Percentiles rank a stretch among this genome's conserved stretches.
phyloP scores from a whole-genome alignment of 768 basidiomycete genomes.

The Termitomyces titanicus region DNA sequence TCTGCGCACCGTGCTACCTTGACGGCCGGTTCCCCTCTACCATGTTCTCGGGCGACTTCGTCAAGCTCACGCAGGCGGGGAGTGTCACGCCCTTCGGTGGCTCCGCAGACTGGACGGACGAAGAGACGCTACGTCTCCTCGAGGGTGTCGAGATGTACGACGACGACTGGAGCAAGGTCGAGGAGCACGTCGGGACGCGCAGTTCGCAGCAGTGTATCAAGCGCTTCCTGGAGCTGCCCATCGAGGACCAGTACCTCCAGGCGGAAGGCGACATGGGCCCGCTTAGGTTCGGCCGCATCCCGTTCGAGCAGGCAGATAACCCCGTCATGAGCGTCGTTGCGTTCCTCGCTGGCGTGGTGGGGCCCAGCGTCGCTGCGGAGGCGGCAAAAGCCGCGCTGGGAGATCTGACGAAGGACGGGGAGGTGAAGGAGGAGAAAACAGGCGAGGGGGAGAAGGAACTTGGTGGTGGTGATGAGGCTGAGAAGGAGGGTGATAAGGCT shows the following conservation, averaged over 20 bases:
- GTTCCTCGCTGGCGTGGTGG: slow-evolving; percentile 91
- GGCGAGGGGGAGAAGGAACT: slow-evolving; percentile 7
- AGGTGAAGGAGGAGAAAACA: slow-evolving; percentile 29
- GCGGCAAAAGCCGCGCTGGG: slow-evolving; percentile 90
- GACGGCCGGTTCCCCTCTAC: slow-evolving; percentile 95
- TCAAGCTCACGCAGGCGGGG: slow-evolving; percentile 61
- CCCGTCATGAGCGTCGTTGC: slow-evolving; percentile 99
- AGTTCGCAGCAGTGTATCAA: slow-evolving; percentile 93
- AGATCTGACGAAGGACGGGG: slow-evolving; percentile 54
- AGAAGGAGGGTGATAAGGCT: slow-evolving; percentile 22
- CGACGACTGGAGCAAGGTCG: slow-evolving; percentile 92
- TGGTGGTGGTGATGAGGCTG: slow-evolving; percentile 17
- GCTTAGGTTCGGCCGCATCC: slow-evolving; percentile 72
- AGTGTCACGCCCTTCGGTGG: slow-evolving; percentile 38
- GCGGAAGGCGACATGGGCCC: slow-evolving; percentile 74
- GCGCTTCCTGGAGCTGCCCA: slow-evolving; percentile 93
- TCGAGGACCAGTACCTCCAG: slow-evolving; percentile 90
- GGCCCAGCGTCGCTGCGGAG: slow-evolving; percentile 86
- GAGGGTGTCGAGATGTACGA: slow-evolving; percentile 98
- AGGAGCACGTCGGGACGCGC: slow-evolving; percentile 90
- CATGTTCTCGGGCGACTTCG: slow-evolving; percentile 97
- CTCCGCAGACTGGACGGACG: slow-evolving; percentile 75
- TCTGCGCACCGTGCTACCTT: slow-evolving; percentile 91
- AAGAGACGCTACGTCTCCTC: slow-evolving; percentile 84
- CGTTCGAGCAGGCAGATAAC: slow-evolving; percentile 94